Percentiles rank a stretch among this genome's conserved stretches.
phyloP scores from a whole-genome alignment of 176 grass and related monocot genomes.

The Pontederia paniculata region DNA sequence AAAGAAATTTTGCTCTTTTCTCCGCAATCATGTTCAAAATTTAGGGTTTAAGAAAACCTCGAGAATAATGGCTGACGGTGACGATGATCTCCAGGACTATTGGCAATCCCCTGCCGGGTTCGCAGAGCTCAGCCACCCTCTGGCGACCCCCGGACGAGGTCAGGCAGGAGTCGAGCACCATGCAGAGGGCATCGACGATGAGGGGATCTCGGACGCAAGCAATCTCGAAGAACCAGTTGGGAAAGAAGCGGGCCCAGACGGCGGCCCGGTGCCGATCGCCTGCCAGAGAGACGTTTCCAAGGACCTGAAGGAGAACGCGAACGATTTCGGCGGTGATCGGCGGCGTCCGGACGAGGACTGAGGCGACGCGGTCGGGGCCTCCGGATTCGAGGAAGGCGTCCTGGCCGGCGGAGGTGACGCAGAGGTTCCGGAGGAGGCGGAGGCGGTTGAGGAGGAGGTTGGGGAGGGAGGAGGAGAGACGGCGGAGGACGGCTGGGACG shows the following conservation, averaged over 20 bases:
- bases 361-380: slow-evolving; percentile 27
- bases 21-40: background rate
- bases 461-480: slow-evolving; percentile 19
- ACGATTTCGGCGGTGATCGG: slow-evolving; percentile 22
- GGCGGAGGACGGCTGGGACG: slow-evolving; percentile 11
- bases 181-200: slow-evolving; percentile 63
- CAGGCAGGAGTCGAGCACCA: slow-evolving; percentile 87
- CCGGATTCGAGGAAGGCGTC: slow-evolving; percentile 37
- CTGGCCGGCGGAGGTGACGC: slow-evolving; percentile 54
- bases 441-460: slow-evolving; percentile 24
- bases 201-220: slow-evolving; percentile 33
- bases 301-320: slow-evolving; percentile 48
- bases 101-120: slow-evolving; percentile 23
- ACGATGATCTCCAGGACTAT: slow-evolving; percentile 41
- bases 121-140: slow-evolving; percentile 52
- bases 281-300: slow-evolving; percentile 51
- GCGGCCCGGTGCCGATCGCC: slow-evolving; percentile 50
- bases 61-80: slow-evolving; percentile 25
- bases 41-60: slow-evolving; percentile 3
- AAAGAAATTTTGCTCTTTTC: background rate
- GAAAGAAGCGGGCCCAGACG: slow-evolving; percentile 65
- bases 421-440: slow-evolving; percentile 74
- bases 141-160: slow-evolving; percentile 31
- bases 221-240: slow-evolving; percentile 30
- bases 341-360: slow-evolving; percentile 17